phyloP scores from a whole-genome alignment of 192 early-diverging fungal species.

The Rhizophagus clarus region DNA sequence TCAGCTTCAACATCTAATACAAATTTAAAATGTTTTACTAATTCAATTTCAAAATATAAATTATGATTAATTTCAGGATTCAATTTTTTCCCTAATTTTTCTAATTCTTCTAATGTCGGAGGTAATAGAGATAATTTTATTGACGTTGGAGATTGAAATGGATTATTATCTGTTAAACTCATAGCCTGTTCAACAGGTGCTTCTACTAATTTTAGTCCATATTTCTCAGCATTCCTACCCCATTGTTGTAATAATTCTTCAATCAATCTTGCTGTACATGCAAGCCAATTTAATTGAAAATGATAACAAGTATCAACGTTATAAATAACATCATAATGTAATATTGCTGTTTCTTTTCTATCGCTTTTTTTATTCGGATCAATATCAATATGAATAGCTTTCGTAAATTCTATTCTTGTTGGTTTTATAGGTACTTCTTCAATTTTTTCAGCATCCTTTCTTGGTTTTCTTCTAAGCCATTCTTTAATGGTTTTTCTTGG shows the following conservation, averaged over 20 bases:
- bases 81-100: conserved; percentile 38
- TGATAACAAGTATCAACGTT: conserved; percentile 90
- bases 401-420: conserved; percentile 57
- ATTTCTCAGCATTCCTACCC: conserved; percentile 80
- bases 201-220: conserved; percentile 88
- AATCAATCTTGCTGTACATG: conserved; percentile 86
- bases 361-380: conserved; percentile 79
- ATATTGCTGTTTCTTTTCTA: conserved; percentile 77
- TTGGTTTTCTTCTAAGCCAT: conserved; percentile 51
- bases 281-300: conserved; percentile 93
- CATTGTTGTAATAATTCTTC: conserved; percentile 85
- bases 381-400: conserved; percentile 76
- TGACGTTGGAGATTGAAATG: conserved; percentile 81
- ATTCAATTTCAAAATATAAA: conserved; percentile 76
- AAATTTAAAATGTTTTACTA: conserved; percentile 81
- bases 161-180: conserved; percentile 74
- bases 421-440: background rate
- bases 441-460: conserved; percentile 29
- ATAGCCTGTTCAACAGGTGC: conserved; percentile 77
- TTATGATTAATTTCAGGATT: conserved; percentile 50
- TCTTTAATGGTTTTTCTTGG: conserved; percentile 41
- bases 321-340: conserved; percentile 91
- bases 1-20: conserved; percentile 95
- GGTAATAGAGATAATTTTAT: conserved; percentile 64
- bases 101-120: conserved; percentile 57